These are phyloP conservation scores for Hordeum pubiflorum DNA, from an alignment of 202 grass and related monocot genomes.

Conservation along the genomic window DNA sequence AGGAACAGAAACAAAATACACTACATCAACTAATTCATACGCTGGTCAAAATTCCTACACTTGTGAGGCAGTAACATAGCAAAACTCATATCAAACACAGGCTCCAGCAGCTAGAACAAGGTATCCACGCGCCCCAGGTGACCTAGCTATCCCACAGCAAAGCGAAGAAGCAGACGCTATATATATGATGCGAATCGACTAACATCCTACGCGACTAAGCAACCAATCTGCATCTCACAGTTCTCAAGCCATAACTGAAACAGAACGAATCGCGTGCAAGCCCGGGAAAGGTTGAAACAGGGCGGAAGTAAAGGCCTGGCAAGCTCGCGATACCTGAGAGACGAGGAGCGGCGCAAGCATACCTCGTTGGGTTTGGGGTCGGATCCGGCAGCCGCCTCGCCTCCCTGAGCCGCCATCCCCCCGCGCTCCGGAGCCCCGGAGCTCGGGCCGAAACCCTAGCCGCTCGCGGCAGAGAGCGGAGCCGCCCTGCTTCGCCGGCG, in stretches of 20 bases:
- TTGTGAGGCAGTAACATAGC: not conserved
- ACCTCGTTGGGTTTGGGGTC: slow-evolving; percentile 29
- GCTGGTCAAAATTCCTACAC: not conserved
- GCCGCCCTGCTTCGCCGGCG: not conserved
- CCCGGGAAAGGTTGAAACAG: not conserved
- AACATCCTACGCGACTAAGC: not conserved
- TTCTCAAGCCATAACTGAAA: not conserved
- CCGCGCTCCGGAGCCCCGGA: not conserved
- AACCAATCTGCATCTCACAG: not conserved
- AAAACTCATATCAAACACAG: not conserved
- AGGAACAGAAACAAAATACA: not conserved
- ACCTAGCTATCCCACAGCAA: not conserved
- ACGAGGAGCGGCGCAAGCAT: slow-evolving; percentile 17
- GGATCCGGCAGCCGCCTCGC: slow-evolving; percentile 34
- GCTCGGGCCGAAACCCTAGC: slow-evolving; percentile 14
- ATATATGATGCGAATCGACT: not conserved
- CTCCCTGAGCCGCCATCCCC: slow-evolving; percentile 40
- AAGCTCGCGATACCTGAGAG: not conserved
- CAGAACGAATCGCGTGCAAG: not conserved
- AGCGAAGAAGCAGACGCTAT: not conserved
- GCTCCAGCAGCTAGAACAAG: not conserved
- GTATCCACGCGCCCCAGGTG: not conserved
- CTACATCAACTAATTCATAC: not conserved
- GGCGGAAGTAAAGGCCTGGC: not conserved
- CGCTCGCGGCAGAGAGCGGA: not conserved